Evolutionary conservation across 2,329 filamentous ascomycete species (phyloP), one percentile per base, ranked within the genome.

Genomic region (Phialemonium atrogriseum): DNA sequence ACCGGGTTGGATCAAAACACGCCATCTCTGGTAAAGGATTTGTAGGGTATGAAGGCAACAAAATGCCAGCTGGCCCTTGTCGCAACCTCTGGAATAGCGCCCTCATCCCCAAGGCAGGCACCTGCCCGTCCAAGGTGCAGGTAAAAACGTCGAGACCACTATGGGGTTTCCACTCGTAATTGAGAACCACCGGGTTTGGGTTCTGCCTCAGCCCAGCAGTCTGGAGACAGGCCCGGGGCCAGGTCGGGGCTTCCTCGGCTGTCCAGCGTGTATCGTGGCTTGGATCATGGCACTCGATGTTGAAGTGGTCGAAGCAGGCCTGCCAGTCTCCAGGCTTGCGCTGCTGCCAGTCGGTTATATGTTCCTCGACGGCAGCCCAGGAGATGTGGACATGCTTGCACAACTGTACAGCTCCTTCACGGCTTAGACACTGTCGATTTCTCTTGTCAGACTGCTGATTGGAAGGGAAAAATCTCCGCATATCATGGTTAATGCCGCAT

Each of bases 351-450:
- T 25, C 19, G 15, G 21, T 34, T 5, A 45, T 31, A 26, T 45
- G 39, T 18, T 30, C n/a, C 20, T 41, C 30, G 12, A 46, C 39
- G 18, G 26, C 33, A 14, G 30, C 32, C 42, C 42, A 46, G 15
- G 37, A 8, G 13, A 46, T 41, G 2, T 40, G 31, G 14, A 45
- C 28, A 30, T 46, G 44, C 34, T 45, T 41, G 34, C 42, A 46
- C 13, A 46, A 22, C 29, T 25, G 30, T 23, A 45, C 44, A 9
- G 39, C 24, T 20, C 44, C 44, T 34, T 43, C 27, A n/a, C 30
- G 39, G 26, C 34, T 37, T 29, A 45, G 32, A 38, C 44, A 46
- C 29, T 18, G 21, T 28, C 28, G 28, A 14, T 16, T 12, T 9
- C 18, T 22, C 21, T n/a, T n/a, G 4, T 10, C 8, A 3, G 15